Base-by-base conservation (phyloP, 805 yeast genomes). In the Debaryomyces prosopidis region DNA sequence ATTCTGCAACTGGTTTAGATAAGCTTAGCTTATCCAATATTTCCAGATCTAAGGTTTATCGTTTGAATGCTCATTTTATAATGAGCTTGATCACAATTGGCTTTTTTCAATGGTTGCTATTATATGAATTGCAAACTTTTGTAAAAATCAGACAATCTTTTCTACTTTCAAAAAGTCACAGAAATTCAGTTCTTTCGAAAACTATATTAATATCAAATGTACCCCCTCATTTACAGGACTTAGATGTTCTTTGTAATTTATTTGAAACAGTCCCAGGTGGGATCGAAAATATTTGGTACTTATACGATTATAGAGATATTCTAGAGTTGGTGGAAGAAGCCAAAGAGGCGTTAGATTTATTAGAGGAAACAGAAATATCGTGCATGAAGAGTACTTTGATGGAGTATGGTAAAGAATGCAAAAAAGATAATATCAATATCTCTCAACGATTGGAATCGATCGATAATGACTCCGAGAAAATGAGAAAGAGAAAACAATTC, bases 1-100 rank as follows among this genome's bases (percentile, higher is more conserved):
- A 55, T 45, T 46, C 58, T 11, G 75, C 73, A 2, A 36, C 55
- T 0, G 89, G 90, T 0, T 65, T 90, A 39, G 96, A 89, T 54
- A 69, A 65, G 40, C 68, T 88, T 6, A 86, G 95, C 15, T 77
- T 87, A 60, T 81, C 94, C 3, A 85, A 87, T 55, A 75, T 89
- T 3, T 76, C 89, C 0, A 70, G 76, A 4, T 53, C 71, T 2
- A 77, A 79, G 37, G 75, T 81, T 0, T 57, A 62, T 3, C 61
- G 79, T 17, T 71, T 85, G 47, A 69, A 81, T 47, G 79, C 81
- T 17, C 96, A 89, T 62, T 77, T 89, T 42, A 58, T 81, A 0
- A 66, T 85, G 63, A 73, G 87, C 2, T 44, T 84, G 0, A 52
- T 81, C 2, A 77, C 83, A 0, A 72, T 88, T 2, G 53, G 69